Evolutionary conservation across 768 basidiomycete genomes (phyloP).

Genomic region (Tricholoma bakamatsutake): DNA sequence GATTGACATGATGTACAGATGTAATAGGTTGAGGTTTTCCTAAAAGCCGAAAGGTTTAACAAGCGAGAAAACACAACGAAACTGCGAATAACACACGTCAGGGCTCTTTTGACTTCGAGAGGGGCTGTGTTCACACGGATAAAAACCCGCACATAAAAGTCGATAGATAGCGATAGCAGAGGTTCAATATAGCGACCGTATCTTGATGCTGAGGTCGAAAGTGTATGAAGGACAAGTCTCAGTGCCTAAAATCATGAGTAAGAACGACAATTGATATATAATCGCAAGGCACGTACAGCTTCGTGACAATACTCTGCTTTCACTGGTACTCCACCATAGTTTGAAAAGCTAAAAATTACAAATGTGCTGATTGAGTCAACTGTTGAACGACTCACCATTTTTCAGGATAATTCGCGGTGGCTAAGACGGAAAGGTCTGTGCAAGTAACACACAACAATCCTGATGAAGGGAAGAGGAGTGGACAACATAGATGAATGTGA

Average conservation of each 20-base stretch:
- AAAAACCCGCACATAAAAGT: constrained; percentile 95
- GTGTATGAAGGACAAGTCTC: constrained; percentile 80
- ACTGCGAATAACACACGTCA: constrained; percentile 51
- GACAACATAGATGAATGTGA: neutral
- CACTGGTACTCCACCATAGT: constrained; percentile 87
- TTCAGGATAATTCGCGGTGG: constrained; percentile 91
- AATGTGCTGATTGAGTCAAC: neutral
- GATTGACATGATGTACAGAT: constrained; percentile 82
- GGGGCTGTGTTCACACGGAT: constrained; percentile 71
- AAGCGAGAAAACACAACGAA: neutral
- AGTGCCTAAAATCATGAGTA: constrained; percentile 53
- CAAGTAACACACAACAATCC: constrained; percentile 94
- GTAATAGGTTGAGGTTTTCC: constrained; percentile 78
- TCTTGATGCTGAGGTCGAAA: constrained; percentile 83
- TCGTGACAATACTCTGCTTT: constrained; percentile 97
- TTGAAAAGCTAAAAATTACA: constrained; percentile 49
- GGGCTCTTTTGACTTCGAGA: constrained; percentile 75
- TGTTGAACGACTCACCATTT: constrained; percentile 68
- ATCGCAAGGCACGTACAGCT: constrained; percentile 47
- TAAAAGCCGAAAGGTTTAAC: constrained; percentile 5
- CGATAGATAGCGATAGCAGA: constrained; percentile 85
- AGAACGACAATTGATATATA: neutral
- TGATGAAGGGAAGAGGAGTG: constrained; percentile 19
- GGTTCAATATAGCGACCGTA: constrained; percentile 93
- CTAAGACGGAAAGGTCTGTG: constrained; percentile 91